A percentile compares a stretch with the other conserved stretches of the same genome.
phyloP scores from a whole-genome alignment of 176 grass and related monocot species.

The Miscanthus lutarioriparius region DNA sequence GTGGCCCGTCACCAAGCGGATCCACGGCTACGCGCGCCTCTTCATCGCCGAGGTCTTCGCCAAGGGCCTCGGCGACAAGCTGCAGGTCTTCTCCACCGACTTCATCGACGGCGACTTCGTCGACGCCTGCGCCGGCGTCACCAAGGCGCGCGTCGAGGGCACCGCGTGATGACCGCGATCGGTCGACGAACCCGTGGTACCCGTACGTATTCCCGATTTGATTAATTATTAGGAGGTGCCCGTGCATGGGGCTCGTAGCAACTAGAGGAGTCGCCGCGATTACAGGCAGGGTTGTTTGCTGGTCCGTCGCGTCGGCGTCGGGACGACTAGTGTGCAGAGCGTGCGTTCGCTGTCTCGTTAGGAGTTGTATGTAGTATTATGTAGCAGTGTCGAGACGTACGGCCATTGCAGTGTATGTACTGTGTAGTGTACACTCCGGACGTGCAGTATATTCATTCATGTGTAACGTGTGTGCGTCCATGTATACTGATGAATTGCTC shows the following conservation, averaged over 20 bases:
- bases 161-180: slow-evolving; percentile 23
- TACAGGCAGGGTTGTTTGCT: neutral
- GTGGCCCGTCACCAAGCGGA: slow-evolving; percentile 59
- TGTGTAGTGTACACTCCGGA: neutral
- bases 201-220: no score
- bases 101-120: slow-evolving; percentile 93
- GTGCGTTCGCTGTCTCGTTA: neutral
- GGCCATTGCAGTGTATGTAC: neutral
- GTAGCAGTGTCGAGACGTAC: neutral
- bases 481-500: neutral
- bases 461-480: neutral
- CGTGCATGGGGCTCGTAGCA: slow-evolving; percentile 8
- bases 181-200: neutral
- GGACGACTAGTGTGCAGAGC: neutral
- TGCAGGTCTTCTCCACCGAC: slow-evolving; percentile 89
- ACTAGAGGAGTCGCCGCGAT: slow-evolving; percentile 28
- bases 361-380: neutral
- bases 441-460: neutral
- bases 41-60: slow-evolving; percentile 75
- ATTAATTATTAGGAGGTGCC: neutral
- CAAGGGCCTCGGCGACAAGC: slow-evolving; percentile 64
- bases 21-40: slow-evolving; percentile 60
- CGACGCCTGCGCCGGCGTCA: slow-evolving; percentile 84
- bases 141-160: slow-evolving; percentile 72
- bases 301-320: neutral